Evolutionary conservation across 352 stramenopile genomes (phyloP).

Genomic region (Globisporangium rhizosaccharum): DNA sequence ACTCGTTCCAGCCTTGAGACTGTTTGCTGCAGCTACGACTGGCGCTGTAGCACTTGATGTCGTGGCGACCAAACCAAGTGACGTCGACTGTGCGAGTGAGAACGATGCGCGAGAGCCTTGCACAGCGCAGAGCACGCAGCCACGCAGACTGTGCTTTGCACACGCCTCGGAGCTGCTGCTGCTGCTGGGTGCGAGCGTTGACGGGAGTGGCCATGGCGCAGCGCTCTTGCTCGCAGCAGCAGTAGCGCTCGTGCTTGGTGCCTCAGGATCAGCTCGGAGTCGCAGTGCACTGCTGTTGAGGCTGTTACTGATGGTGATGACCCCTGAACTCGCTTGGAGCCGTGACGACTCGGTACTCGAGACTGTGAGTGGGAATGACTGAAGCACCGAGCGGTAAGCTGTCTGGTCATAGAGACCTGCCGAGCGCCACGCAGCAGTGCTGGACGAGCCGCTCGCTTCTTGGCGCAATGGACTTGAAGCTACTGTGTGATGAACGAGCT

Average conservation of each 20-base stretch:
- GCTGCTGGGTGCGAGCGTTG: neutral
- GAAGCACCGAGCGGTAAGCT: no score
- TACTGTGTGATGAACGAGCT: no score
- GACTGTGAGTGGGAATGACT: no score
- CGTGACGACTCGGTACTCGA: no score
- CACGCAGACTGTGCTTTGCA: slow-evolving; percentile 51
- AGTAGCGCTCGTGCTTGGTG: neutral
- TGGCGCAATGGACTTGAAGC: no score
- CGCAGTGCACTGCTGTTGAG: no score
- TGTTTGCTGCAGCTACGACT: neutral
- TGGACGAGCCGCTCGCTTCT: no score
- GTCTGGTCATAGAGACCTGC: no score
- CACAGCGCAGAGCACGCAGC: slow-evolving; percentile 56
- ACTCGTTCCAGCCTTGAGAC: neutral
- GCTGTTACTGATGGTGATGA: no score
- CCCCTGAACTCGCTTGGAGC: no score
- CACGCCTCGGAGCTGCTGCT: slow-evolving; percentile 14
- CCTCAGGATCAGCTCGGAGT: neutral
- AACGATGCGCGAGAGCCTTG: slow-evolving; percentile 10
- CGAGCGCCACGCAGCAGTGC: no score
- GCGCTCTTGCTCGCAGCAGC: neutral
- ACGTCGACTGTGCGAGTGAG: neutral
- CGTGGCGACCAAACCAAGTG: neutral
- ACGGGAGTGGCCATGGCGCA: no score
- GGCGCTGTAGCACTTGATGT: neutral